Base-by-base conservation (phyloP, 169 alveolate genomes). In the Toxoplasma gondii region DNA sequence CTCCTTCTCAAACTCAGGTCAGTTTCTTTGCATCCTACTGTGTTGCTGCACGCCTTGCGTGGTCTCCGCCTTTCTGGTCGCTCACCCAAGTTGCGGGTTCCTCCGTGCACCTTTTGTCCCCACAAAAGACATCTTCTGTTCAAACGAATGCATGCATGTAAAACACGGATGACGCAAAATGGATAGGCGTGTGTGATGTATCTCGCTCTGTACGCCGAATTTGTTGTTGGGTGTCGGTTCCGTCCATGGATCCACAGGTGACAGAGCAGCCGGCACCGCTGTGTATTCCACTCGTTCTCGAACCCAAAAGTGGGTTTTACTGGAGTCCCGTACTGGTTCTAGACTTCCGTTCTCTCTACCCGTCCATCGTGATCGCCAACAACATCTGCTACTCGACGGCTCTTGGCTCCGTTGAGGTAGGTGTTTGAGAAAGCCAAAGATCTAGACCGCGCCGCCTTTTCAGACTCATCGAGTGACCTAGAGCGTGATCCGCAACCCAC, bases 341-440 rank as follows among this genome's bases (percentile, higher is more conserved):
- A 87, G 99, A 98, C 96, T 99, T 98, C 95, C 99, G 99, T 49
- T 98, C 99, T 90, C 98, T 98, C 53, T 99, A 99, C 96, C 99
- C 99, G 41, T 98, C 99, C 45, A 98, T 98, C 91, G 97, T 98
- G 98, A 98, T 98, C 94, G 99, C 99, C 38, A 99, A 98, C 96
- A 98, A 98, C 94, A 95, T 98, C 94, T 98, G 99, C 94, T 98
- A 98, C 95, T 96, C 99, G 88, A 98, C 99, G 43, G 95, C 98
- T 92, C 64, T 96, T 88, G 97, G 98, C 91, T 93, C 97, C 44
- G 94, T 94, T 49, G 95, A 96, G 96, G 92, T 88, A 41, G 24
- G 92, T 74, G 36, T 39, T 27, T n/a, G n/a, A n/a, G 43, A 38
- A 64, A 58, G 16, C 69, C 19, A 2, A 41, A 17, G 29, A 12